These are phyloP conservation scores for Paracoccidioides lutzii DNA, from an alignment of 2,329 filamentous ascomycete species.

Conservation along the genomic window DNA sequence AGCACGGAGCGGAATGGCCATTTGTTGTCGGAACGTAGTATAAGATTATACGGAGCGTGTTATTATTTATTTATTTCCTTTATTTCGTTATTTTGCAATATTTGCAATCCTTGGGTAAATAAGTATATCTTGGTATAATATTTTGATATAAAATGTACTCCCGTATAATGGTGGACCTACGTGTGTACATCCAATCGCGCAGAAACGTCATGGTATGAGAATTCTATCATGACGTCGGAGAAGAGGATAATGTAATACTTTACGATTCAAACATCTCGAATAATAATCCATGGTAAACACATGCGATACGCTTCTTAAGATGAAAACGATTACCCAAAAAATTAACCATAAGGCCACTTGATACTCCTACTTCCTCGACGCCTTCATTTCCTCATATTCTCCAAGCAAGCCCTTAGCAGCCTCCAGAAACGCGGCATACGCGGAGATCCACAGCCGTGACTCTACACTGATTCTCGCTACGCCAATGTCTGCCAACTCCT, in stretches of 20 bases:
- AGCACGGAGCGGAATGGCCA: not conserved
- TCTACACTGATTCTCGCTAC: slow-evolving; percentile 46
- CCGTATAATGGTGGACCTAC: too few relatives aligned
- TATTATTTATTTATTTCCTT: too few relatives aligned
- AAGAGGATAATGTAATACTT: too few relatives aligned
- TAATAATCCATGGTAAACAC: not conserved
- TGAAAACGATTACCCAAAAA: too few relatives aligned
- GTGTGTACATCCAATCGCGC: too few relatives aligned
- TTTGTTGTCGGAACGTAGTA: not conserved
- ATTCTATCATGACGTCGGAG: too few relatives aligned
- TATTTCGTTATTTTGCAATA: too few relatives aligned
- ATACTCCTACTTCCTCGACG: not conserved
- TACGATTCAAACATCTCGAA: not conserved
- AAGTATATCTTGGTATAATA: too few relatives aligned
- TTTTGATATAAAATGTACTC: too few relatives aligned
- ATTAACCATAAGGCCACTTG: not conserved
- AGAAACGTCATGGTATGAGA: too few relatives aligned
- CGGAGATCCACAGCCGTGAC: slow-evolving; percentile 33
- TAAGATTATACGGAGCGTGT: too few relatives aligned
- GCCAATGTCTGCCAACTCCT: slow-evolving; percentile 36
- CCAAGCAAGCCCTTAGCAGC: slow-evolving; percentile 9
- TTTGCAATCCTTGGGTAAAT: too few relatives aligned
- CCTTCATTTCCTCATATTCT: slow-evolving; percentile 10
- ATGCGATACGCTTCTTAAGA: not conserved
- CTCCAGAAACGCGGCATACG: slow-evolving; percentile 18